These are phyloP conservation scores for Penicillium ochrochloron DNA, from an alignment of 495 filamentous ascomycete genomes.

Conservation along the genomic window DNA sequence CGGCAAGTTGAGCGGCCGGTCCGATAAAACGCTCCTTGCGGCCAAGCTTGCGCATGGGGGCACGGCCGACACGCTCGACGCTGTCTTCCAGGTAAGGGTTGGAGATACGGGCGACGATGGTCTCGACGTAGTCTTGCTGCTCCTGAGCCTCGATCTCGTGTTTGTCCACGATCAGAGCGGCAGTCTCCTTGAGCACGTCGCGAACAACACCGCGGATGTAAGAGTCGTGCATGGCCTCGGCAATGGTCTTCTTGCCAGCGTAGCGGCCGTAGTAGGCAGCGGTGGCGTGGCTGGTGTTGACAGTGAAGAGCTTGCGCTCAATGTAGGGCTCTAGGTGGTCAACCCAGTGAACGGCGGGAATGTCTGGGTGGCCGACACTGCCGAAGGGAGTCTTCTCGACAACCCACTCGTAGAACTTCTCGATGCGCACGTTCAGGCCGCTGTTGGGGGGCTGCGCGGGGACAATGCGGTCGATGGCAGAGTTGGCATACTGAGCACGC, in stretches of 20 bases:
- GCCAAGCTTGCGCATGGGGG: conserved; percentile 87
- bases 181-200: conserved; percentile 78
- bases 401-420: conserved; percentile 99
- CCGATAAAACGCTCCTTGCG: conserved; percentile 95
- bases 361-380: conserved; percentile 64
- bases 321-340: conserved; percentile 92
- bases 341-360: conserved; percentile 91
- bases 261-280: conserved; percentile 94
- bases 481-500: conserved; percentile 88
- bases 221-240: conserved; percentile 74
- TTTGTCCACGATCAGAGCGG: conserved; percentile 81
- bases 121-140: conserved; percentile 88
- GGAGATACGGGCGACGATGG: conserved; percentile 88
- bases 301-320: conserved; percentile 98
- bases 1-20: conserved; percentile 82
- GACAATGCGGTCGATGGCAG: conserved; percentile 96
- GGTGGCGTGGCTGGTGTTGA: conserved; percentile 98
- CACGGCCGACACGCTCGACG: conserved; percentile 93
- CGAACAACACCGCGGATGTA: conserved; percentile 76
- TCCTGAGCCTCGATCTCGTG: conserved; percentile 76
- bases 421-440: conserved; percentile 89
- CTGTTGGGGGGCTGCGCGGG: conserved; percentile 78
- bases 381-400: conserved; percentile 85
- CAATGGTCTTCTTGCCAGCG: conserved; percentile 79
- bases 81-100: conserved; percentile 94